Base-by-base conservation (phyloP, 306 rosid species). In the Psophocarpus tetragonolobus region DNA sequence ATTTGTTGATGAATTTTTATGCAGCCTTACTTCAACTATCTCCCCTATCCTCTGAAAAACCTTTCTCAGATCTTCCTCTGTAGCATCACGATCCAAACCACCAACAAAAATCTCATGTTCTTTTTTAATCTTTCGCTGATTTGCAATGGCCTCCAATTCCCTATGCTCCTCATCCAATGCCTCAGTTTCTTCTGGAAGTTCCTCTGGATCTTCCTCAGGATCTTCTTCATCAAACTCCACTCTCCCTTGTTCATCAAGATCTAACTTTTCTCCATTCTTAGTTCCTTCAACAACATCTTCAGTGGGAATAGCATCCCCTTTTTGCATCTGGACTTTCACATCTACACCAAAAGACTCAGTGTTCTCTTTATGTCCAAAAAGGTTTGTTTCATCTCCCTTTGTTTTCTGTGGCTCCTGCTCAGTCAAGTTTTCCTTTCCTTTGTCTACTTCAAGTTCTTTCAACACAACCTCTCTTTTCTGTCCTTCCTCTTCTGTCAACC, bases 21-120 rank as follows among this genome's bases (percentile, higher is more conserved):
- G 92, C 89, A 93, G 72, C 80, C 96, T 91, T 64, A 93, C 85
- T 69, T 88, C 94, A 85, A 82, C 89, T 83, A 91, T 85, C 84
- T 90, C 94, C 65, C 98, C 98, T 51, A 91, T 87, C 86, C 83
- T 86, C 80, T 89, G 80, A 79, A 93, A 93, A 66, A 88, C 90
- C 82, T 84, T 87, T 74, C 74, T 89, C 85, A 93, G 78, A 47
- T 91, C 96, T 72, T 91, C 98, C 88, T 91, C 97, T 35, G 77
- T 84, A 29, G 88, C 91, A 77, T 89, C 94, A 30, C 83, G 88
- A 76, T 91, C 98, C 79, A 93, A 82, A 56, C 97, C 98, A 27
- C 92, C 93, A 29, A 91, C 91, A 88, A 93, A 89, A 71, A 93
- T 84, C 79, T 93, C 97, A 53, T 83, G 85, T 68, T 91, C 98